These are phyloP conservation scores for Porogramme epimiltina DNA, from an alignment of 1,284 basidiomycete species.

Conservation along the genomic window DNA sequence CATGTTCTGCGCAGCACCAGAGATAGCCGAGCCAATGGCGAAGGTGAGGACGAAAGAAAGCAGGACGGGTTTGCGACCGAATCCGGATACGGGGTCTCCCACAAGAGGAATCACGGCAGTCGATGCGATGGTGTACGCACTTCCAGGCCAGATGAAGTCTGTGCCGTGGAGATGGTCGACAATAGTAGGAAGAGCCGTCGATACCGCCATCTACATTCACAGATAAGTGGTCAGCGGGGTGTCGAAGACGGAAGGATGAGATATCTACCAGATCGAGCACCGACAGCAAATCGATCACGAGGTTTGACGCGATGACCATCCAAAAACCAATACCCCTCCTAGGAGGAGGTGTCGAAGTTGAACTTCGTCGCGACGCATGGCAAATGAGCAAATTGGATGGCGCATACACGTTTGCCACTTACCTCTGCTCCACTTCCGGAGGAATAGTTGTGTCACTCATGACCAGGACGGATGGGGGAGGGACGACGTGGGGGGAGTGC, in stretches of 20 bases:
- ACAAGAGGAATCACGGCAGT: constrained; percentile 30
- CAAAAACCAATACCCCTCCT: constrained; percentile 5
- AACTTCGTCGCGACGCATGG: too few species aligned
- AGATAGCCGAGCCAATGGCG: constrained; percentile 36
- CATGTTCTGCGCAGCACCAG: constrained; percentile 38
- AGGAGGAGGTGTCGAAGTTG: too few species aligned
- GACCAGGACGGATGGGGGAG: too few species aligned
- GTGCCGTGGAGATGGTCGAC: constrained; percentile 30
- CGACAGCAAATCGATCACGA: constrained; percentile 10
- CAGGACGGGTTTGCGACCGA: constrained; percentile 37
- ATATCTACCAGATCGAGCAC: constrained; percentile 8
- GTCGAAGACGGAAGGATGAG: too few species aligned
- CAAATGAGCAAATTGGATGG: too few species aligned
- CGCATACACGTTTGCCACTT: too few species aligned
- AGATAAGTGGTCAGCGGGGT: too few species aligned
- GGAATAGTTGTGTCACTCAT: too few species aligned
- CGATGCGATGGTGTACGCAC: constrained; percentile 30
- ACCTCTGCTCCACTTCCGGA: too few species aligned
- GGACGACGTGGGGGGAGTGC: too few species aligned
- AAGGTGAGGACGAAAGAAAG: constrained; percentile 36
- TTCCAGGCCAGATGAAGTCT: constrained; percentile 33
- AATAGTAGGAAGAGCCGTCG: constrained; percentile 36
- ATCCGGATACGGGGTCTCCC: constrained; percentile 30
- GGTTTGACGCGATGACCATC: constrained; percentile 9
- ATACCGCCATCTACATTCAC: constrained; percentile 34